These are phyloP conservation scores for Craterostigma plantagineum DNA, from an alignment of 257 asterid genomes.

Conservation along the genomic window DNA sequence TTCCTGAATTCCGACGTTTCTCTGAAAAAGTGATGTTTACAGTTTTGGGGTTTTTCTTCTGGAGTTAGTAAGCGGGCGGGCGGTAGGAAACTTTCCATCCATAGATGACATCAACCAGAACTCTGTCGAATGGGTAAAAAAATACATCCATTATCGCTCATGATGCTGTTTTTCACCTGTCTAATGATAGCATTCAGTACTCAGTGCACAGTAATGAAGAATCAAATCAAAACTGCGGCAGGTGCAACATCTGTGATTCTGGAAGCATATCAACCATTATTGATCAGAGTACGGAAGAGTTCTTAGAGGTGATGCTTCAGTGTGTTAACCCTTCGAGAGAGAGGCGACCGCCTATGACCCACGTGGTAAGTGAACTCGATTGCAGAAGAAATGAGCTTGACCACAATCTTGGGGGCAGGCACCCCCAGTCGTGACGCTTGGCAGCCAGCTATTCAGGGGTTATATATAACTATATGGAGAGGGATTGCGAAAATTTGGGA, in stretches of 20 bases:
- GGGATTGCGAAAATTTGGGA: no score
- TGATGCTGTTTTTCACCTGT: neutral
- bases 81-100: conserved; percentile 37
- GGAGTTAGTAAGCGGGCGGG: conserved; percentile 65
- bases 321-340: conserved; percentile 61
- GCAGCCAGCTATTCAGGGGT: conserved; percentile 82
- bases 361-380: conserved; percentile 58
- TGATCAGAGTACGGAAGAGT: conserved; percentile 78
- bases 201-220: no score
- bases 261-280: conserved; percentile 34
- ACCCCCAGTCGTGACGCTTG: conserved; percentile 73
- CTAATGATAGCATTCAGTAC: neutral
- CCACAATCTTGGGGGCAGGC: conserved; percentile 88
- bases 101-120: conserved; percentile 30
- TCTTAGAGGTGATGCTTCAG: conserved; percentile 33
- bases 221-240: conserved; percentile 10
- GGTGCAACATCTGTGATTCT: conserved; percentile 56
- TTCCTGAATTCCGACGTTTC: conserved; percentile 65
- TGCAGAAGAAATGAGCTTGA: conserved; percentile 80
- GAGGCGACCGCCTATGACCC: conserved; percentile 59
- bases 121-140: conserved; percentile 66
- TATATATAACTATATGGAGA: conserved; percentile 41
- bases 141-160: conserved; percentile 1
- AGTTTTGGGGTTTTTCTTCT: conserved; percentile 81
- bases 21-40: conserved; percentile 81